Base-by-base conservation (phyloP, 1,284 basidiomycete species). In the Moesziomyces sp. region DNA sequence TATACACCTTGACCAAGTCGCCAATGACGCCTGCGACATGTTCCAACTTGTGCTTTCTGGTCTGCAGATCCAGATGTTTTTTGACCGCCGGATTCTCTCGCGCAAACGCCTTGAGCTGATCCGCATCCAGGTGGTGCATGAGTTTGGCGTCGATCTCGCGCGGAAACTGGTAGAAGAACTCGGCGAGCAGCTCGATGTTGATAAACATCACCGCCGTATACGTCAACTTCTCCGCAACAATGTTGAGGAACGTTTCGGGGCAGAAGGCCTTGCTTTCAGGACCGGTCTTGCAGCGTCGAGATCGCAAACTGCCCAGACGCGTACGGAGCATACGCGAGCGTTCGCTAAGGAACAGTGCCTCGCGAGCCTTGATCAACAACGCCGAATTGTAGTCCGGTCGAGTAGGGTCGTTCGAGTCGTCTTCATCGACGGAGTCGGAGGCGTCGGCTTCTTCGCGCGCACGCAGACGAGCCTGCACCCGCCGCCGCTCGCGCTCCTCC, bases 111-210 rank as follows among this genome's bases (percentile, higher is more conserved):
- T 90, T 85, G 49, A 97, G 92, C 83, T 96, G 93, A 49, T 87
- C 88, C 5, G 93, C 90, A 82, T 96, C 92, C 47, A 97, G 88
- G 84, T 96, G 92, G 79, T 97, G 97, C 47, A 96, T 88, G 52
- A 99, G 86, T 28, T 94, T 88, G n/a, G 93, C 92, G 84, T 99
- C 95, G 68, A 99, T 96, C 86, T 98, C 96, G 38, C 95, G 90
- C 56, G 96, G 96, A 87, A 99, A 97, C 91, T 97, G 93, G 83
- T 98, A 97, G 87, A 99, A 98, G 88, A 99, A 99, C 81, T 98
- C 94, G 81, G 95, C 93, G 1, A 99, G 88, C 10, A 99, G 87
- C 85, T 99, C 96, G 50, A 85, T 85, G 63, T 86, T 97, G 88
- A 99, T 96, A 86, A 99, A 99, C 92, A 98, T 94, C 2, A 95